phyloP scores from a whole-genome alignment of 1,284 basidiomycete genomes.

The Apiotrichum veenhuisii region DNA sequence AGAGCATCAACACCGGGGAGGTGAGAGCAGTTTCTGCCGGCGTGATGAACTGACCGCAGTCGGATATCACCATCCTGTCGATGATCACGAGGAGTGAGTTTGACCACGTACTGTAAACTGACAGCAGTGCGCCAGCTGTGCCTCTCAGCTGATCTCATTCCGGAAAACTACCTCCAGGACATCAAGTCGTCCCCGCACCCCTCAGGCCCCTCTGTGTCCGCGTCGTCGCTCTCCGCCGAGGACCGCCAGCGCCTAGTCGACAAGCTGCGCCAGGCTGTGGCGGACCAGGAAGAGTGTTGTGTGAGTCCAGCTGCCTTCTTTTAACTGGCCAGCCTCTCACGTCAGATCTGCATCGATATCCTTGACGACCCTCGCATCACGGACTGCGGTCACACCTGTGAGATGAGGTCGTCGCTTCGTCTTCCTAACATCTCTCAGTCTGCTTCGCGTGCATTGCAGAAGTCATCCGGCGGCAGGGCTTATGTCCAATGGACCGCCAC shows the following conservation, averaged over 20 bases:
- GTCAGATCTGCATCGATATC: constrained; percentile 66
- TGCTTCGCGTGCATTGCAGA: constrained; percentile 57
- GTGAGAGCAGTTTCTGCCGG: constrained; percentile 7
- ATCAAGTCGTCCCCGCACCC: constrained; percentile 53
- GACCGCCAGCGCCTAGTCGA: constrained; percentile 56
- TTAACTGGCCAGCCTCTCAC: neutral
- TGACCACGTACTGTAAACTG: neutral
- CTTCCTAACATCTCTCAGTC: constrained; percentile 45
- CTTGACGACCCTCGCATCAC: constrained; percentile 71
- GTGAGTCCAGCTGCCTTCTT: constrained; percentile 18
- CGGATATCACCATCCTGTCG: constrained; percentile 61
- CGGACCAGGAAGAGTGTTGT: constrained; percentile 75
- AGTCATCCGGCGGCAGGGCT: constrained; percentile 64
- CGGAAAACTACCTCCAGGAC: constrained; percentile 68
- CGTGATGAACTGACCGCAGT: constrained; percentile 36
- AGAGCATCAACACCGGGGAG: constrained; percentile 52
- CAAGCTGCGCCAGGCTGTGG: constrained; percentile 64
- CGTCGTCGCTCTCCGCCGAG: constrained; percentile 28
- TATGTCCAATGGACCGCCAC: constrained; percentile 82
- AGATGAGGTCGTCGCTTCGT: no score
- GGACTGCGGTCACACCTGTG: constrained; percentile 65
- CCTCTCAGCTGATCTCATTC: constrained; percentile 73
- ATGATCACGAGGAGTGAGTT: constrained; percentile 66
- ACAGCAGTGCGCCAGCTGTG: constrained; percentile 69
- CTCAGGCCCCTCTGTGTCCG: constrained; percentile 52